Percentiles rank a stretch among this genome's conserved stretches.
Conservation (phyloP, 2,329 filamentous ascomycete genomes). For the Akanthomyces dipterigenus region DNA sequence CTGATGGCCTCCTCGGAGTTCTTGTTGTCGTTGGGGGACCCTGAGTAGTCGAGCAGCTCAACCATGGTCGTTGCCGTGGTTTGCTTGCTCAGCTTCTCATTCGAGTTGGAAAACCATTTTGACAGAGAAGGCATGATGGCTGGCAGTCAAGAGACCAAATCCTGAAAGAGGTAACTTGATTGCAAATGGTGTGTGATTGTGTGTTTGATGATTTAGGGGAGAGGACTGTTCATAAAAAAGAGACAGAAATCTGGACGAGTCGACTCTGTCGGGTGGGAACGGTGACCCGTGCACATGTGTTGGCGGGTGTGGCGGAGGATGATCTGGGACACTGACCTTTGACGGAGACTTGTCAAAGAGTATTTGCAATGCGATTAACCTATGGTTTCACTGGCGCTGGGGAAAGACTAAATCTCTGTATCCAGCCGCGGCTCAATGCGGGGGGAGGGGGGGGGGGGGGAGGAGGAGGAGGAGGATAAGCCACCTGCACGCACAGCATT, state of each 20-base stretch:
- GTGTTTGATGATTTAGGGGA: background rate
- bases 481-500: background rate
- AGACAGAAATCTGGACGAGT: no score
- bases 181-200: background rate
- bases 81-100: background rate
- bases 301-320: background rate
- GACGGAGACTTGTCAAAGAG: background rate
- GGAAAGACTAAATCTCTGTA: background rate
- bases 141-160: background rate
- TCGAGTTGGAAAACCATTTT: background rate
- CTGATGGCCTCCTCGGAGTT: background rate
- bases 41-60: background rate
- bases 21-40: background rate
- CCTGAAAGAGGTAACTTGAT: background rate
- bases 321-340: background rate
- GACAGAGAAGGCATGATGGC: background rate
- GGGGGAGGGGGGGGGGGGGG: background rate
- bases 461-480: background rate
- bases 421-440: background rate
- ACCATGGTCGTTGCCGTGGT: background rate
- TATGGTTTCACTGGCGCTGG: background rate
- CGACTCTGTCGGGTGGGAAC: background rate
- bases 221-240: background rate
- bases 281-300: background rate
- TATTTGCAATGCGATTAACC: background rate